A percentile compares a stretch with the other conserved stretches of the same genome.
Evolutionary conservation across 1,139 yeast genomes (phyloP).

Genomic region (Debaryomycetaceae sp.): DNA sequence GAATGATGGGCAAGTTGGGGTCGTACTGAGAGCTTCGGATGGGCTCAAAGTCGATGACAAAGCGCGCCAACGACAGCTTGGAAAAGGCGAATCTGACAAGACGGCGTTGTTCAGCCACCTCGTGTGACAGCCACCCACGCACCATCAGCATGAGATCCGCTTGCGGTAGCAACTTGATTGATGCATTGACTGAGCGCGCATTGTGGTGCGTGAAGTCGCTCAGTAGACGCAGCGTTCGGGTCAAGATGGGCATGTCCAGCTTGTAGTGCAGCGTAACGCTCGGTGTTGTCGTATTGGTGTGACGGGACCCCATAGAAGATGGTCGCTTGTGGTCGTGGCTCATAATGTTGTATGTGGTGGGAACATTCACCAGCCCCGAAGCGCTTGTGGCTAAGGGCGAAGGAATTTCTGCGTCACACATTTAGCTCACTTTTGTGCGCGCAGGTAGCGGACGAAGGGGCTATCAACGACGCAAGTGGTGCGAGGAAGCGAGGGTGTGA

Average conservation of each 20-base stretch:
- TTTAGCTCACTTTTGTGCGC: no score
- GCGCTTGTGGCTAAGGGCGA: no score
- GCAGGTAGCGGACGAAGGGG: no score
- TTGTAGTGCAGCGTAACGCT: no score
- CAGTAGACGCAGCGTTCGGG: slow-evolving; percentile 4
- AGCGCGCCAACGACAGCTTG: slow-evolving; percentile 19
- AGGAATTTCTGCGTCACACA: no score
- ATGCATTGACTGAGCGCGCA: slow-evolving; percentile 15
- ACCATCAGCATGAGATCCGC: slow-evolving; percentile 13
- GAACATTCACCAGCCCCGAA: no score
- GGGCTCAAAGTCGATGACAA: slow-evolving; percentile 22
- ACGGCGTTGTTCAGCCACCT: slow-evolving; percentile 26
- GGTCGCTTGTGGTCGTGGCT: no score
- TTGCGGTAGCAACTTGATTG: slow-evolving; percentile 16
- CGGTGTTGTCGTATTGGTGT: no score
- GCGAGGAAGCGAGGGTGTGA: no score
- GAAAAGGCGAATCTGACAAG: slow-evolving; percentile 31
- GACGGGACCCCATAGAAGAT: no score
- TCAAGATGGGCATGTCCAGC: slow-evolving; percentile 14
- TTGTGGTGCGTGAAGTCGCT: slow-evolving; percentile 13
- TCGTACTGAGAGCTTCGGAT: slow-evolving; percentile 21
- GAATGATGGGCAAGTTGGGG: slow-evolving; percentile 34
- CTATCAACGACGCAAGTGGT: no score
- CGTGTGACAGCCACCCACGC: slow-evolving; percentile 19
- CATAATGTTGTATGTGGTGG: no score